A percentile compares a stretch with the other conserved stretches of the same genome.
These are phyloP conservation scores for Calonectria pauciramosa DNA, from an alignment of 2,329 filamentous ascomycete genomes.

Conservation along the genomic window DNA sequence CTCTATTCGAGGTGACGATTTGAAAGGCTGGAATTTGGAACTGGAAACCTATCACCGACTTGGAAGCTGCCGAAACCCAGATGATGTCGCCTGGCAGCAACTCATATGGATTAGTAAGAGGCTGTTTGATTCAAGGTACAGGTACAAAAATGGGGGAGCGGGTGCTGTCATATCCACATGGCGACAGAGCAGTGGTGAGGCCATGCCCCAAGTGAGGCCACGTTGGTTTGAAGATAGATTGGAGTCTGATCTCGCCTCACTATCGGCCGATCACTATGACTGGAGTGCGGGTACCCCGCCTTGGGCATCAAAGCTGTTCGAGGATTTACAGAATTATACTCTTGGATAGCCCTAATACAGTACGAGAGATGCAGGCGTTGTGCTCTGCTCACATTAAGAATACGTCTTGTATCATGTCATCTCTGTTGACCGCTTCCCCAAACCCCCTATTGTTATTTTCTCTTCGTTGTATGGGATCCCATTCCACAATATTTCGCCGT, in stretches of 20 bases:
- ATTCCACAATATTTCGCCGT: too few relatives aligned
- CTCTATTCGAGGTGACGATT: not conserved
- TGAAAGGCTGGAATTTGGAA: not conserved
- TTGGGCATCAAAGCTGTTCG: too few relatives aligned
- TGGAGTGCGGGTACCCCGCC: too few relatives aligned
- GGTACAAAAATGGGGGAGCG: not conserved
- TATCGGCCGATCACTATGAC: not conserved
- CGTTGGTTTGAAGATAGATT: not conserved
- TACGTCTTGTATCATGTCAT: too few relatives aligned
- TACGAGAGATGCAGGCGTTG: too few relatives aligned
- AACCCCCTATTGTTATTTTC: too few relatives aligned
- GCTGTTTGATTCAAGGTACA: not conserved
- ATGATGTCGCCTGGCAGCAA: not conserved
- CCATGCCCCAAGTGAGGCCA: not conserved
- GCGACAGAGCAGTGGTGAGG: not conserved
- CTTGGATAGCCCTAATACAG: too few relatives aligned
- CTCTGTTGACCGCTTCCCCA: too few relatives aligned
- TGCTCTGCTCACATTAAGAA: too few relatives aligned
- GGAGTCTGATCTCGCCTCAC: not conserved
- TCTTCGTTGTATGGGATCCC: too few relatives aligned
- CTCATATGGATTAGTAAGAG: not conserved
- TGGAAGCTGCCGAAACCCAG: not conserved
- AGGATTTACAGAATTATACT: too few relatives aligned
- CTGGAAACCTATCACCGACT: not conserved
- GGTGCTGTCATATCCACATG: not conserved